Percentiles rank a stretch among this genome's conserved stretches.
Evolutionary conservation across 140 eudicot genomes (phyloP).

Genomic region (Flaveria floridana): DNA sequence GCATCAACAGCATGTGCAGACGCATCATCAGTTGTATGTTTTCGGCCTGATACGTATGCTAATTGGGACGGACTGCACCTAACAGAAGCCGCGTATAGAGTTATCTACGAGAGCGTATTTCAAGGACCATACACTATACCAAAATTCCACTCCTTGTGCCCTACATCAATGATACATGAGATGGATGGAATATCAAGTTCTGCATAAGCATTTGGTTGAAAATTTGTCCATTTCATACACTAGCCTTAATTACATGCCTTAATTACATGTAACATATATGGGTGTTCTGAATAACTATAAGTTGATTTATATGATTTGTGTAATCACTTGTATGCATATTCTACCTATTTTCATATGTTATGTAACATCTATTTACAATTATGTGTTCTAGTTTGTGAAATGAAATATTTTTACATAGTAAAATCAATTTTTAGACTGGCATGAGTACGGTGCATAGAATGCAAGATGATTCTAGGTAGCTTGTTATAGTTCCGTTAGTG

Average conservation of each 20-base stretch:
- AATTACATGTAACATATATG: not conserved
- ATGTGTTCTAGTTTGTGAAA: not conserved
- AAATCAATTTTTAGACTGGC: not conserved
- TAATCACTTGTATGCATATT: not conserved
- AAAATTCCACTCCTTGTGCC: constrained; percentile 29
- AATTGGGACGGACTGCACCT: constrained; percentile 78
- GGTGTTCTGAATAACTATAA: not conserved
- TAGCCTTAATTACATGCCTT: not conserved
- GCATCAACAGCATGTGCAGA: constrained; percentile 32
- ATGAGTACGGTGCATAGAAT: no score
- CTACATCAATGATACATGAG: not conserved
- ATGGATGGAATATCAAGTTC: constrained; percentile 19
- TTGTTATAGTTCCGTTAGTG: no score
- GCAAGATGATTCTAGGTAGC: no score
- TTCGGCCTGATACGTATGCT: constrained; percentile 43
- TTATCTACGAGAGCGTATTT: constrained; percentile 41
- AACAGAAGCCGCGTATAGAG: constrained; percentile 53
- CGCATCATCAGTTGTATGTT: constrained; percentile 33
- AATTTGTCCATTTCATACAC: not conserved
- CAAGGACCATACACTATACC: constrained; percentile 47
- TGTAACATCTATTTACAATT: not conserved
- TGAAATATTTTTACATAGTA: not conserved
- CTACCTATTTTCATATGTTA: not conserved
- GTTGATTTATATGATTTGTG: not conserved
- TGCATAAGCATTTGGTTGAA: constrained; percentile 1